phyloP scores from a whole-genome alignment of 345 rosid species.

The Eucalyptus tenuipes region DNA sequence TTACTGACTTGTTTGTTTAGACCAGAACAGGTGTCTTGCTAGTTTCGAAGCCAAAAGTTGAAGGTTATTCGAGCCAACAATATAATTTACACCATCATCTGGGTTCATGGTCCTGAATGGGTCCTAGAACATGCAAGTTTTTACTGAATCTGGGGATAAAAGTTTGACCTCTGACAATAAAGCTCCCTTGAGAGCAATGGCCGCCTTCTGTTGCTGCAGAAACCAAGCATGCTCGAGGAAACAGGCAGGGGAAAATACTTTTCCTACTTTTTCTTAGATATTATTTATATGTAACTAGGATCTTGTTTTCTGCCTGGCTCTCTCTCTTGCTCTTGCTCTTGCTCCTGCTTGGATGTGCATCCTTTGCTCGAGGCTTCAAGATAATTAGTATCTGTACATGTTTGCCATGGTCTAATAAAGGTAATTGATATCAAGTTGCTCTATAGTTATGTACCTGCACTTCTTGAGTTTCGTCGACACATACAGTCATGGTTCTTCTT shows the following conservation, averaged over 20 bases:
- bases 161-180: not conserved
- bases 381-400: not conserved
- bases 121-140: not conserved
- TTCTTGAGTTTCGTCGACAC: not conserved
- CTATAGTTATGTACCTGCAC: not conserved
- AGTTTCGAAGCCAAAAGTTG: not conserved
- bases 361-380: not conserved
- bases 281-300: not conserved
- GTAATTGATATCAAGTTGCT: not conserved
- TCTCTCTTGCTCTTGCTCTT: not conserved
- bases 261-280: not conserved
- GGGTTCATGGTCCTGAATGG: not conserved
- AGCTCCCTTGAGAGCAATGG: not conserved
- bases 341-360: not conserved
- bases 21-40: not conserved
- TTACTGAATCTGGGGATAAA: not conserved
- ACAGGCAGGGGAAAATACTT: not conserved
- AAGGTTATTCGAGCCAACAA: not conserved
- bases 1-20: not conserved
- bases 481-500: not conserved
- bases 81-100: not conserved
- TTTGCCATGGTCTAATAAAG: not conserved
- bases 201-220: not conserved
- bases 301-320: not conserved
- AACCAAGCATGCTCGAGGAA: not conserved